A percentile compares a stretch with the other conserved stretches of the same genome.
phyloP scores from a whole-genome alignment of 352 stramenopile genomes.

The Phytophthora europaea region DNA sequence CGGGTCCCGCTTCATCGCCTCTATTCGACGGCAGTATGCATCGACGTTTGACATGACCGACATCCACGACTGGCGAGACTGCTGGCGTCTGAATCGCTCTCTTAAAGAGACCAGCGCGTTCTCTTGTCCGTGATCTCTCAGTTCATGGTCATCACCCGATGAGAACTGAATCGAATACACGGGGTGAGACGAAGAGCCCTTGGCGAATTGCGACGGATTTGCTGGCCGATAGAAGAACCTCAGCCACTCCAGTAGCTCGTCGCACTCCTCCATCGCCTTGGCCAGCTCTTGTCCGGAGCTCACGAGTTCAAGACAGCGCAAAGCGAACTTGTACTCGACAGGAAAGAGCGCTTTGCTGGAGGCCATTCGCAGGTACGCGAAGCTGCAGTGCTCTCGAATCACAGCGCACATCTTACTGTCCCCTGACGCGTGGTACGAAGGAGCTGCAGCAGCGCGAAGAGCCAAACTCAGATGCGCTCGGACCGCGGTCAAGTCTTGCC shows the following conservation, averaged over 20 bases:
- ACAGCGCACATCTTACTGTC: conserved; percentile 27
- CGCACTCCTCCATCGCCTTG: conserved; percentile 39
- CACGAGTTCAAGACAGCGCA: conserved; percentile 55
- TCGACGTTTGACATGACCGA: conserved; percentile 53
- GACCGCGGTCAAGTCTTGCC: conserved; percentile 55
- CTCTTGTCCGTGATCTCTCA: background rate
- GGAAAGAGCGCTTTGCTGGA: conserved; percentile 63
- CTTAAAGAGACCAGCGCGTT: conserved; percentile 28
- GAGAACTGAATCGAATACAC: conserved; percentile 65
- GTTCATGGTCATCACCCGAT: conserved; percentile 5
- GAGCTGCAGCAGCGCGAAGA: conserved; percentile 44
- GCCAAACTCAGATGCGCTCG: conserved; percentile 51
- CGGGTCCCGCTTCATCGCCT: conserved; percentile 49
- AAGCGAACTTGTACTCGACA: conserved; percentile 69
- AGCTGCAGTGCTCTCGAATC: conserved; percentile 42
- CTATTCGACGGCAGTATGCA: conserved; percentile 54
- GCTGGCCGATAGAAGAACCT: conserved; percentile 77
- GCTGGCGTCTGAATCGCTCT: conserved; percentile 38
- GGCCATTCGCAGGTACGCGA: conserved; percentile 43
- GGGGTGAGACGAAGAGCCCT: conserved; percentile 63
- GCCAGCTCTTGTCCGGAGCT: conserved; percentile 41
- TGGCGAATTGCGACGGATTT: conserved; percentile 62
- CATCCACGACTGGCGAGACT: conserved; percentile 47
- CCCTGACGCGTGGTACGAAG: conserved; percentile 23
- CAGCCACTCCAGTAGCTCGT: conserved; percentile 57